A percentile compares a stretch with the other conserved stretches of the same genome.
Evolutionary conservation across 495 filamentous ascomycete genomes (phyloP).

Genomic region (Lindgomyces ingoldianus): DNA sequence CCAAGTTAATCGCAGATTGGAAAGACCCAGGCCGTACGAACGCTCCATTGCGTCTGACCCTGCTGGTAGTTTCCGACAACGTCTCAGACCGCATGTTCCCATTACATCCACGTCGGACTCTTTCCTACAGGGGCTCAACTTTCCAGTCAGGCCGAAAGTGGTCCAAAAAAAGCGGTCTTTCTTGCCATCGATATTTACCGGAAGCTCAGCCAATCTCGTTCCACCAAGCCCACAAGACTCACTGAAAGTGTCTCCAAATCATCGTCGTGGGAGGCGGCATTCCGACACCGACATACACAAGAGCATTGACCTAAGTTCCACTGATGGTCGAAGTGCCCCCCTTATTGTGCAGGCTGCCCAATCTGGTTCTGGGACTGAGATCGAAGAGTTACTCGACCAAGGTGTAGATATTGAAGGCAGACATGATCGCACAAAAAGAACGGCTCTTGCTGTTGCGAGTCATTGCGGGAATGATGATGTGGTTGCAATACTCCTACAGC

Average conservation of each 20-base stretch:
- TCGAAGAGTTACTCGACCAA: conserved; percentile 48
- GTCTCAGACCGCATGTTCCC: not conserved
- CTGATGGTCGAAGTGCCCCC: conserved; percentile 44
- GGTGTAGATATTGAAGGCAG: conserved; percentile 47
- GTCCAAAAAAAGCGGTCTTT: conserved; percentile 10
- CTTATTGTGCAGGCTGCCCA: conserved; percentile 50
- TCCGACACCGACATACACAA: conserved; percentile 39
- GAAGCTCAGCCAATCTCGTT: conserved; percentile 7
- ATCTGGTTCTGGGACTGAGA: conserved; percentile 45
- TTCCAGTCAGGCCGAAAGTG: not conserved
- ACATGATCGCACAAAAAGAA: conserved; percentile 46
- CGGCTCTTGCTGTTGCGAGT: conserved; percentile 51
- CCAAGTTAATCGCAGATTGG: not conserved
- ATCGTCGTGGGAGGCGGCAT: conserved; percentile 1
- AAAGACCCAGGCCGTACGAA: conserved; percentile 5
- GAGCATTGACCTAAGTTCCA: conserved; percentile 49
- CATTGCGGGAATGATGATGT: conserved; percentile 52
- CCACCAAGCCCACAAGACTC: conserved; percentile 32
- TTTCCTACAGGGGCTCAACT: not conserved
- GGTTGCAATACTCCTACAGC: conserved; percentile 48
- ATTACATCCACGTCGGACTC: not conserved
- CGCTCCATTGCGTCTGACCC: not conserved
- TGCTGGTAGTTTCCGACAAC: not conserved
- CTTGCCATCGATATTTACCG: conserved; percentile 10
- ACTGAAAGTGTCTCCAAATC: not conserved